phyloP scores from a whole-genome alignment of 2,329 filamentous ascomycete genomes.

The Penicillium sp. region DNA sequence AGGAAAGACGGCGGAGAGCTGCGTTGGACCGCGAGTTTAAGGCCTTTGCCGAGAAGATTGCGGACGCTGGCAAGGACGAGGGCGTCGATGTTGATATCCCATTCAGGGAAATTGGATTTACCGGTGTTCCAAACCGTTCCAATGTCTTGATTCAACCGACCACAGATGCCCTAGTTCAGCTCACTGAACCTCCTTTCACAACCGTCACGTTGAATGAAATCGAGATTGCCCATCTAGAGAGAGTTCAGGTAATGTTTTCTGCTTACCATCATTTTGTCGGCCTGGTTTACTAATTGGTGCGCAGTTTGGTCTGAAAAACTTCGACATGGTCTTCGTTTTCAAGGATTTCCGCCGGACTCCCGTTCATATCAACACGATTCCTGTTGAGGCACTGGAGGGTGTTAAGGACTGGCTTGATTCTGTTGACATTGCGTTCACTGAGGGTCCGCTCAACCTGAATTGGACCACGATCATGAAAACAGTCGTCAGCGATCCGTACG shows the following conservation, averaged over 20 bases:
- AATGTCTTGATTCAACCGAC: slow-evolving; percentile 95
- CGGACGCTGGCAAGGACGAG: slow-evolving; percentile 88
- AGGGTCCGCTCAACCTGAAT: slow-evolving; percentile 95
- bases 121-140: slow-evolving; percentile 91
- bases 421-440: slow-evolving; percentile 89
- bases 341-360: slow-evolving; percentile 93
- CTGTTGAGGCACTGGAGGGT: slow-evolving; percentile 87
- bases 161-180: slow-evolving; percentile 93
- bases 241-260: slow-evolving; percentile 62
- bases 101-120: slow-evolving; percentile 93
- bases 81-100: slow-evolving; percentile 93
- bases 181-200: slow-evolving; percentile 95
- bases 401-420: slow-evolving; percentile 98
- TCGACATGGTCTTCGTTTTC: slow-evolving; percentile 97
- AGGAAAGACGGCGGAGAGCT: slow-evolving; percentile 86
- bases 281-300: slow-evolving; percentile 26
- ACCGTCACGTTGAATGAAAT: slow-evolving; percentile 94
- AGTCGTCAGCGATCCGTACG: slow-evolving; percentile 86
- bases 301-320: slow-evolving; percentile 96
- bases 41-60: slow-evolving; percentile 94
- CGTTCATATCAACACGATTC: slow-evolving; percentile 96
- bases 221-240: slow-evolving; percentile 92
- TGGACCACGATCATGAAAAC: slow-evolving; percentile 99
- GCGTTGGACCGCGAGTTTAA: slow-evolving; percentile 95
- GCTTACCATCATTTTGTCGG: not conserved